Base-by-base conservation (phyloP, 1,284 basidiomycete genomes). In the Fomitopsis betulina region DNA sequence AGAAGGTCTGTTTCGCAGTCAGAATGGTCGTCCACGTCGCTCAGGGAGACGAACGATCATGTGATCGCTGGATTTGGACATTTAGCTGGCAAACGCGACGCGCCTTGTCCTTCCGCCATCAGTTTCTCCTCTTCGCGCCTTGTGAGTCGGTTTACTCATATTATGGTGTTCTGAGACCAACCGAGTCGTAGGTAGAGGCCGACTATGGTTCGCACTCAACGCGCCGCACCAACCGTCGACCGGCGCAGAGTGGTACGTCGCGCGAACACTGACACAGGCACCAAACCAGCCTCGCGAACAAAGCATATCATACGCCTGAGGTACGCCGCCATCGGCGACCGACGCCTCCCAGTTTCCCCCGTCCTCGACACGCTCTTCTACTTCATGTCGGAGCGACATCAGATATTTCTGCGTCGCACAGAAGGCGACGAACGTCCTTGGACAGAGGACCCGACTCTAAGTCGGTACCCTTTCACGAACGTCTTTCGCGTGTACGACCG, bases 401-500 rank as follows among this genome's bases (percentile, higher is more conserved):
- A 59, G 1, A 69, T 75, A 4, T 70, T 70, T 54, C 62, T 68
- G 43, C 67, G 67, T 40, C 72, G 74, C 21, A 56, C 70, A 8
- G 65, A 67, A 7, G 73, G 73, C 33, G 58, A 68, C 33, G 65
- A 68, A 13, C 58, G 55, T 19, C 73, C 74, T 15, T 77, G 76
- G 76, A 76, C 75, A 2, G 55, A 68, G 4, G 78, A 79, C 62
- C 57, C 63, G 1, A 71, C 75, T 19, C 64, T 79, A 12, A 56
- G 54, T 1, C 60, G 65, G 1, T 71, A 73, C 55, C 70, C 71
- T 10, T 79, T 78, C 63, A 76, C 75, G 43, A 79, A 79, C 63
- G 72, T 78, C 51, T 79, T 72, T 58, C 72, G 78, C 38, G 70
- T 75, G 13, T 72, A 72, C 55, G 78, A 79, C 64, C 71, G 75